Evolutionary conservation across 2,329 filamentous ascomycete genomes (phyloP), one percentile per base, ranked within the genome.

Genomic region (Colletotrichum sp.): DNA sequence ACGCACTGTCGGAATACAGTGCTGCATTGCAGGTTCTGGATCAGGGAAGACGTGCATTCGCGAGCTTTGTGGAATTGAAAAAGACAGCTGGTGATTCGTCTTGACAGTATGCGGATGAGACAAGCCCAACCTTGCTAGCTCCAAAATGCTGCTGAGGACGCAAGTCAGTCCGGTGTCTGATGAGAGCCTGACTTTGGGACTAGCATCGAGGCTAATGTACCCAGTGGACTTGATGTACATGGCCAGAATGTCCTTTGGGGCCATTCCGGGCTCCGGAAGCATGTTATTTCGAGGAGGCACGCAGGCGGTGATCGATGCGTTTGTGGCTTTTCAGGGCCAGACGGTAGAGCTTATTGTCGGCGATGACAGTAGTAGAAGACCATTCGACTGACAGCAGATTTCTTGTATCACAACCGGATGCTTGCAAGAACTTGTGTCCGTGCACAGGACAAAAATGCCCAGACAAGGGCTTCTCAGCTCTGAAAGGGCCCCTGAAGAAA

Each of bases 81-180:
- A 75, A 63, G 69, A 32, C n/a, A 63, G 63, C 55, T 32, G 7
- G n/a, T 72, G 73, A 75, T 75, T 75, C 73, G 73, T 36, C 26
- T 32, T 34, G 57, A 67, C 26, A 48, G 39, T 4, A 67, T 64
- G 63, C 63, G 63, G 63, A 63, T 68, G 57, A 75, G 73, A 72
- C 73, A 75, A 63, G 69, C 63, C 70, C 16, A 67, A 67, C 73
- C 73, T 55, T 72, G 73, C 69, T 72, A 72, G 73, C 52, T n/a
- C 59, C 65, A 6, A 60, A 60, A 30, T 66, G 71, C 60, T 66
- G 48, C 52, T 63, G 63, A 67, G 43, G 43, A 72, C 39, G 39
- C 68, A 52, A 60, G 68, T 72, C 55, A 75, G 52, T 67, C 21
- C 39, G 28, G 24, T 52, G 64, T 36, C 71, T 52, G 28, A 15